Percentiles rank a stretch among this genome's conserved stretches.
These are phyloP conservation scores for Rhizophora apiculata DNA, from an alignment of 345 rosid genomes.

Conservation along the genomic window DNA sequence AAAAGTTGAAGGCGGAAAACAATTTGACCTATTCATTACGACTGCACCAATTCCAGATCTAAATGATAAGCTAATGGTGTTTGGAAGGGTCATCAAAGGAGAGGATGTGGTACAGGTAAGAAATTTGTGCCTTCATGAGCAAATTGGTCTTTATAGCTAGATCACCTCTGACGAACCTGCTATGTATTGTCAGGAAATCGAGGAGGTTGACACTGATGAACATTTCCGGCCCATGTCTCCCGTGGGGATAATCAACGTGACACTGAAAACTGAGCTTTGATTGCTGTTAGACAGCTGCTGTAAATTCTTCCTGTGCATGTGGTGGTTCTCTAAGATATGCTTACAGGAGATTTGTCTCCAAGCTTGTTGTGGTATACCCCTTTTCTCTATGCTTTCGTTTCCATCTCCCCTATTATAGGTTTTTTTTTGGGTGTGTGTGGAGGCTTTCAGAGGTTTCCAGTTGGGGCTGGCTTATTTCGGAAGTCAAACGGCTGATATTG, in stretches of 20 bases:
- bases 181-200: conserved; percentile 64
- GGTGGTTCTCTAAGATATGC: neutral
- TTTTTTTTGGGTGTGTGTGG: neutral
- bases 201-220: conserved; percentile 95
- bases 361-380: neutral
- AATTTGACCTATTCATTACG: conserved; percentile 67
- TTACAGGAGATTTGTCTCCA: neutral
- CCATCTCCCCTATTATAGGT: neutral
- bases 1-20: conserved; percentile 47
- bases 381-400: neutral
- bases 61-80: conserved; percentile 62
- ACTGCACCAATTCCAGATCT: conserved; percentile 87
- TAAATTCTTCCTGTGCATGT: neutral
- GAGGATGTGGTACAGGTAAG: conserved; percentile 87
- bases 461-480: neutral
- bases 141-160: conserved; percentile 8
- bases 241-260: conserved; percentile 48
- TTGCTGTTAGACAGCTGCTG: neutral
- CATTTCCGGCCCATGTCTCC: conserved; percentile 74
- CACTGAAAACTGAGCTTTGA: conserved; percentile 56
- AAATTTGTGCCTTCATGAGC: neutral
- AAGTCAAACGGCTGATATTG: neutral
- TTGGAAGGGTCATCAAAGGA: conserved; percentile 77
- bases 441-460: neutral
- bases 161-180: conserved; percentile 1